Base-by-base conservation (phyloP, 306 rosid genomes). In the Clitoria ternatea region DNA sequence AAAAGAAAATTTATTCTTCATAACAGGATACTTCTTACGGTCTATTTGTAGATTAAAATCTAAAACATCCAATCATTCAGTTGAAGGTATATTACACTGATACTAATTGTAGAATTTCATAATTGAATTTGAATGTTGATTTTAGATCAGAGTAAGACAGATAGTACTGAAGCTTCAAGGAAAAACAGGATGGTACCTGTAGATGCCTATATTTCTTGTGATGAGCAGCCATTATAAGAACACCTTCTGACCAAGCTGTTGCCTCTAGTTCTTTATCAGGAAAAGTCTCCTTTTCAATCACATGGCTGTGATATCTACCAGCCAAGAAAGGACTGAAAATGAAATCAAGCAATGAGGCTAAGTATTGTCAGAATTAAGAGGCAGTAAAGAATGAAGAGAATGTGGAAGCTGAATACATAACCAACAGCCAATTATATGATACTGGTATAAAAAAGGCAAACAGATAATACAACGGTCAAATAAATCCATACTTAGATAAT, bases 241-340 rank as follows among this genome's bases (percentile, higher is more conserved):
- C 98, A 79, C 90, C 97, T 76, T 88, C 90, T 20, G 91, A 83
- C 91, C 98, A 90, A 50, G 96, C 97, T 13, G 96, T 90, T 18
- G 82, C 37, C 81, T 88, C 93, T 65, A 88, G 93, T 70, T 88
- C 96, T 9, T 88, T 86, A 60, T 80, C 60, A 79, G 97, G 96
- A 82, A 90, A 86, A 57, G 87, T 92, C 55, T 90, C 96, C 60
- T 88, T 80, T 56, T 92, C 91, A 17, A 92, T 86, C 30, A 92
- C 96, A 59, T 90, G 97, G 66, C 96, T 92, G 83, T 92, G 93
- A 73, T 89, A 92, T 81, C 98, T 83, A 18, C 85, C 96, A 73
- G 93, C 97, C 64, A 84, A 79, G 82, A 90, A 88, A 48, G 98
- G 97, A 74, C 98, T 92, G 84, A 66, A 81, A 72, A 60, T 39